These are phyloP conservation scores for Pythium insidiosum DNA, from an alignment of 352 stramenopile genomes.

Conservation along the genomic window DNA sequence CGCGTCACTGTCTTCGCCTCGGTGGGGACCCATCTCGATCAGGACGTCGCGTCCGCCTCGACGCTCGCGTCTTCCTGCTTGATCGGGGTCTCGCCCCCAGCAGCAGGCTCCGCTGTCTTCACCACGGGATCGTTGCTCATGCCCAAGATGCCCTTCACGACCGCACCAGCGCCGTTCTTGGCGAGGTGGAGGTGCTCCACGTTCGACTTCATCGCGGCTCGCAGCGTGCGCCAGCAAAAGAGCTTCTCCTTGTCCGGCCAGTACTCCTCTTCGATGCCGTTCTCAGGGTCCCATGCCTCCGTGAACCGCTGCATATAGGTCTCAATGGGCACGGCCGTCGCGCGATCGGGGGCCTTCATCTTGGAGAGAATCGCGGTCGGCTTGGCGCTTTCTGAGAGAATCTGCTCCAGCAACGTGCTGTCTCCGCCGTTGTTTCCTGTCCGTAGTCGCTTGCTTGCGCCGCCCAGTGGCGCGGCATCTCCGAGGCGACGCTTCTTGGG, in stretches of 20 bases:
- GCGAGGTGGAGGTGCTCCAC: constrained; percentile 66
- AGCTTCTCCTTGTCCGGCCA: constrained; percentile 92
- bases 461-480: constrained; percentile 15
- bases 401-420: constrained; percentile 63
- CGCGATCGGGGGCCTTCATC: constrained; percentile 64
- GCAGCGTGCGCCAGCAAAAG: constrained; percentile 82
- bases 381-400: constrained; percentile 72
- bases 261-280: constrained; percentile 94
- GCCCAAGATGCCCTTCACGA: constrained; percentile 71
- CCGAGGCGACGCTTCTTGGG: constrained; percentile 34
- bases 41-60: no score
- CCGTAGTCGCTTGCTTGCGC: constrained; percentile 15
- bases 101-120: no score
- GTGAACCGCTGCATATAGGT: constrained; percentile 87
- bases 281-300: constrained; percentile 92
- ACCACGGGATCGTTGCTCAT: no score
- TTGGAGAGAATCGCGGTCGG: constrained; percentile 61
- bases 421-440: constrained; percentile 8
- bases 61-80: constrained; percentile 3
- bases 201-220: constrained; percentile 65
- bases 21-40: no score
- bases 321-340: constrained; percentile 52
- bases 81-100: no score
- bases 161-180: constrained; percentile 38
- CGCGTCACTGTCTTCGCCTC: no score